Percentiles rank a stretch among this genome's conserved stretches.
phyloP scores from a whole-genome alignment of 225 moss, liverwort and hornwort genomes.

The Pseudisothecium myosuroides region DNA sequence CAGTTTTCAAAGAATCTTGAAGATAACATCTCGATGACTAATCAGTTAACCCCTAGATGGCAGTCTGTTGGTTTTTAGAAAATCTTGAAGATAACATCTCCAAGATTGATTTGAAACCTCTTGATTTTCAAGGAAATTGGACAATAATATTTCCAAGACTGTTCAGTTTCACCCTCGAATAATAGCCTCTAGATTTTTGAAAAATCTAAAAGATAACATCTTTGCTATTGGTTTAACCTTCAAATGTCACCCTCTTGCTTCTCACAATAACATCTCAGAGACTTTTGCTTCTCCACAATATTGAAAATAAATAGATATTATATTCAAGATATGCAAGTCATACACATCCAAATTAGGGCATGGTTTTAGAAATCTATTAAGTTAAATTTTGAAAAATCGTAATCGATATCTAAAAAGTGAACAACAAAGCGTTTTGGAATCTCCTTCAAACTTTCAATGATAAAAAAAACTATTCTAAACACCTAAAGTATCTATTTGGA shows the following conservation, averaged over 20 bases:
- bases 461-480: too few relatives aligned
- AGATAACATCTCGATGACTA: rapidly evolving
- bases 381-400: not conserved
- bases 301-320: not conserved
- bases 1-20: not conserved
- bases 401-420: not conserved
- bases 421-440: not conserved
- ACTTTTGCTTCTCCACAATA: rapidly evolving
- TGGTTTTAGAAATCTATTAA: not conserved
- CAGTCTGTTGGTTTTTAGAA: rapidly evolving
- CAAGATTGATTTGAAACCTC: not conserved
- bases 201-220: not conserved
- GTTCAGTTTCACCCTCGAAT: too few relatives aligned
- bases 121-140: rapidly evolving
- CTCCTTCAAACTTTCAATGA: not conserved
- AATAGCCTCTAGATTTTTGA: too few relatives aligned
- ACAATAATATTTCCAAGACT: not conserved
- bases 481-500: not conserved
- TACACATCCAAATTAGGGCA: not conserved
- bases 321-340: not conserved
- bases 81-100: not conserved
- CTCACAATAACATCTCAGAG: not conserved
- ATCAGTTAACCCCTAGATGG: not conserved
- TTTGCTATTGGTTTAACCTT: rapidly evolving
- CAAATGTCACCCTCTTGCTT: not conserved